phyloP scores from a whole-genome alignment of 2,329 filamentous ascomycete genomes.

The Lecanosticta acicola region DNA sequence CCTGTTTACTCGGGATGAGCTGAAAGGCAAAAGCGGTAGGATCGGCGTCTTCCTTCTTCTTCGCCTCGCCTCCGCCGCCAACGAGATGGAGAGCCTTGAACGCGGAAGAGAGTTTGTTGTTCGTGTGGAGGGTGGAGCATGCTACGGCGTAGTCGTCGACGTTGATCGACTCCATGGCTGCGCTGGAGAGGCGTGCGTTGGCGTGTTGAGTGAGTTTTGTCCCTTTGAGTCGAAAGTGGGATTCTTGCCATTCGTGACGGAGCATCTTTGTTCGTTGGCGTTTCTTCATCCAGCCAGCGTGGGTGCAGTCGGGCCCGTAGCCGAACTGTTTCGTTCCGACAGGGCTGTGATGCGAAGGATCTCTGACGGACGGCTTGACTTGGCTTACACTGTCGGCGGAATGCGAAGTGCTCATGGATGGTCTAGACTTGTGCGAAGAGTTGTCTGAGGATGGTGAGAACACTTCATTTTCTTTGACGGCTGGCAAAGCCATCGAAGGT shows the following conservation, averaged over 20 bases:
- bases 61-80: constrained; percentile 46
- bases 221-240: constrained; percentile 75
- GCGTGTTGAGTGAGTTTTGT: constrained; percentile 61
- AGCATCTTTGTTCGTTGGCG: constrained; percentile 75
- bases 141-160: constrained; percentile 85
- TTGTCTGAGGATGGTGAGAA: constrained; percentile 21
- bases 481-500: constrained; percentile 64
- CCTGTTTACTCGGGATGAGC: constrained; percentile 59
- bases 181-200: constrained; percentile 48
- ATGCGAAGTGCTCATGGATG: constrained; percentile 28
- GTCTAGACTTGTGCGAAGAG: constrained; percentile 36
- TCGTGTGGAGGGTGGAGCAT: constrained; percentile 69
- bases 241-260: constrained; percentile 88
- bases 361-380: constrained; percentile 16
- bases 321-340: constrained; percentile 25
- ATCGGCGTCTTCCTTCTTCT: constrained; percentile 40
- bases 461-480: constrained; percentile 55
- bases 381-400: constrained; percentile 15
- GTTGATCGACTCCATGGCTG: constrained; percentile 73
- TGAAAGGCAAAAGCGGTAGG: constrained; percentile 70
- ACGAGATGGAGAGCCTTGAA: constrained; percentile 63
- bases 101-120: constrained; percentile 76
- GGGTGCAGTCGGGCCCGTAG: constrained; percentile 38
- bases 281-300: constrained; percentile 92
- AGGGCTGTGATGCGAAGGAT: constrained; percentile 31